Evolutionary conservation across 2,329 filamentous ascomycete genomes (phyloP).

Genomic region (Colletotrichum eleusines): DNA sequence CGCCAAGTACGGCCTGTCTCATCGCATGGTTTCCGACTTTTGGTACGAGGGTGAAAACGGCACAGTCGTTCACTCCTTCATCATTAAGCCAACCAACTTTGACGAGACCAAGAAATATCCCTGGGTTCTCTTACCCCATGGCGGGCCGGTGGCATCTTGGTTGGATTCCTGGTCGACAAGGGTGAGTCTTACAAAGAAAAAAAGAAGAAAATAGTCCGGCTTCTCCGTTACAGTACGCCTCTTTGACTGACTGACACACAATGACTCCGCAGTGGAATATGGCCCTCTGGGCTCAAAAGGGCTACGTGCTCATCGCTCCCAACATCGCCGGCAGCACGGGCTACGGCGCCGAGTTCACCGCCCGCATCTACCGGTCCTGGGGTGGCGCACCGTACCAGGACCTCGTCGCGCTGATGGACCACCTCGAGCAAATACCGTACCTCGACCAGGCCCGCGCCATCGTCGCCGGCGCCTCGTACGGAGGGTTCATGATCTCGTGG

Average conservation of each 20-base stretch:
- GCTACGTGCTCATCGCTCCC: slow-evolving; percentile 70
- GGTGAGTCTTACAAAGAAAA: too few species aligned
- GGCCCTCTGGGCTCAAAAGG: slow-evolving; percentile 69
- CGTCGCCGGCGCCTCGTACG: slow-evolving; percentile 65
- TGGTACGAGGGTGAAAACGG: slow-evolving; percentile 55
- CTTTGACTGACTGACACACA: slow-evolving; percentile 3
- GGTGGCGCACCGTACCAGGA: slow-evolving; percentile 67
- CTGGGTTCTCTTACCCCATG: slow-evolving; percentile 54
- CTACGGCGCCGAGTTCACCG: slow-evolving; percentile 60
- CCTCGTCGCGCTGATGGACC: slow-evolving; percentile 64
- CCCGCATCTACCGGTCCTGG: slow-evolving; percentile 62
- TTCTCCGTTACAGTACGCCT: not conserved
- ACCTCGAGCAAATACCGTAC: slow-evolving; percentile 63
- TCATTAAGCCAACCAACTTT: slow-evolving; percentile 55
- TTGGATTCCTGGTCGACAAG: slow-evolving; percentile 64
- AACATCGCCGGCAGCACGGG: slow-evolving; percentile 70
- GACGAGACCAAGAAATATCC: slow-evolving; percentile 53
- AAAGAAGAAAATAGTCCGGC: not conserved
- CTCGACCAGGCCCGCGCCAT: slow-evolving; percentile 66
- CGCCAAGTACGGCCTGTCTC: slow-evolving; percentile 50
- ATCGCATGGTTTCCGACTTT: slow-evolving; percentile 55
- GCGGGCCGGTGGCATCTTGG: slow-evolving; percentile 60
- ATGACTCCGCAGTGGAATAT: slow-evolving; percentile 60
- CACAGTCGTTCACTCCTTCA: slow-evolving; percentile 54
- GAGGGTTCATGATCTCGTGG: slow-evolving; percentile 73